Evolutionary conservation across 345 rosid genomes (phyloP).

Genomic region (Populus davidiana): DNA sequence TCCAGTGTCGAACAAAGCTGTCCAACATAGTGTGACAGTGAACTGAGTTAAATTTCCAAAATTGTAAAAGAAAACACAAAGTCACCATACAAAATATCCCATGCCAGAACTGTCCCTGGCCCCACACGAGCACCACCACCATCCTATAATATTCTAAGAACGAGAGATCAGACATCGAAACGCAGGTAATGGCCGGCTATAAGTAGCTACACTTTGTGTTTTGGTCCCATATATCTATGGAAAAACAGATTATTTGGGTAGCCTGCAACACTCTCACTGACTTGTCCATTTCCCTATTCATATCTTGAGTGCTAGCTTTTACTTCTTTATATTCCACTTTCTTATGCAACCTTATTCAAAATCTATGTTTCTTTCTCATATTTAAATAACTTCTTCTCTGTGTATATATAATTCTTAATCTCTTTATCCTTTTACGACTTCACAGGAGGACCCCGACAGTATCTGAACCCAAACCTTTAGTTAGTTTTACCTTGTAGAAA

Average conservation of each 20-base stretch:
- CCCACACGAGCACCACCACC: conserved; percentile 36
- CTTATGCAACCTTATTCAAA: neutral
- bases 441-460: conserved; percentile 4
- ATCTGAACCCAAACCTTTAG: neutral
- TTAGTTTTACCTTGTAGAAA: neutral
- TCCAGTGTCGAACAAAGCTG: conserved; percentile 9
- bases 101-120: conserved; percentile 26
- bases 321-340: conserved; percentile 23
- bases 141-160: conserved; percentile 1
- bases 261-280: conserved; percentile 13
- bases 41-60: conserved; percentile 11
- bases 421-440: conserved; percentile 8
- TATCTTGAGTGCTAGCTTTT: conserved; percentile 10
- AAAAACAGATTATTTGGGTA: conserved; percentile 15
- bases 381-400: conserved; percentile 22
- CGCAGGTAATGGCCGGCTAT: conserved; percentile 27
- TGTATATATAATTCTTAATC: neutral
- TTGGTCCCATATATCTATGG: neutral
- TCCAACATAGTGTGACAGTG: neutral
- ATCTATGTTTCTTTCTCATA: neutral
- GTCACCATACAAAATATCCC: conserved; percentile 11
- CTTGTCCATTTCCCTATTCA: conserved; percentile 16
- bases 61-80: neutral
- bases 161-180: conserved; percentile 5
- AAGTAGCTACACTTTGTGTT: neutral